Base-by-base conservation (phyloP, 2,329 filamentous ascomycete genomes). In the Pseudocercospora vitis region DNA sequence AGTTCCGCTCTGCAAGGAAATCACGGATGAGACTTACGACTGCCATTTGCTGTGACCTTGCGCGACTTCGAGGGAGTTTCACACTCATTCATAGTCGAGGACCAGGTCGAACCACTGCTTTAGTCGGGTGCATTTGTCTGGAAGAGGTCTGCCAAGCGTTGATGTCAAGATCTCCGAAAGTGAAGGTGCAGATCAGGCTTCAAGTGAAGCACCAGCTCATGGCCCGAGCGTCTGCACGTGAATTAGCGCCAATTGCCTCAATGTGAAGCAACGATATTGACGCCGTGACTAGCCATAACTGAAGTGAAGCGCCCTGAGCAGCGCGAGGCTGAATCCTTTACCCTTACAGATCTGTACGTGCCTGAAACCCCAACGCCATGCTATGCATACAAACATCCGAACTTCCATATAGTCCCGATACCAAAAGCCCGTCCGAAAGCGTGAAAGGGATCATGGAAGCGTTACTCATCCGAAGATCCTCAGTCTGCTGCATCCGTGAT, bases 401-500 rank as follows among this genome's bases (percentile, higher is more conserved):
- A 24, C 14, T 19, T n/a, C n/a, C n/a, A n/a, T 12, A 45, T 3
- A 14, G 26, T 29, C 42, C 42, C 19, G 37, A 42, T 18, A 18
- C 37, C 18, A 26, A 21, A 6, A 29, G 11, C 37, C 37, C 3
- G 11, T 12, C 6, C 37, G 18, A 19, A 19, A 23, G 21, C 8
- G 23, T 40, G 12, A 19, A 40, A 11, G 37, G 11, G 5, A 24
- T n/a, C 11, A 19, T 9, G 19, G 21, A 9, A 16, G 7, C n/a
- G 11, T 23, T 19, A 9, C 16, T 7, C 3, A 23, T 24, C 19
- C 18, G 18, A 24, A 12, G 6, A 23, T 18, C 37, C 7, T 21
- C 24, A 45, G 23, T 45, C 42, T 12, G 42, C 42, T 7, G 42
- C 53, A 69, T 84, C 81, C 1, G 81, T 84, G 46, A 84, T 78